Evolutionary conservation across 306 rosid species (phyloP), one percentile per base, ranked within the genome.

Genomic region (Notholithocarpus densiflorus): DNA sequence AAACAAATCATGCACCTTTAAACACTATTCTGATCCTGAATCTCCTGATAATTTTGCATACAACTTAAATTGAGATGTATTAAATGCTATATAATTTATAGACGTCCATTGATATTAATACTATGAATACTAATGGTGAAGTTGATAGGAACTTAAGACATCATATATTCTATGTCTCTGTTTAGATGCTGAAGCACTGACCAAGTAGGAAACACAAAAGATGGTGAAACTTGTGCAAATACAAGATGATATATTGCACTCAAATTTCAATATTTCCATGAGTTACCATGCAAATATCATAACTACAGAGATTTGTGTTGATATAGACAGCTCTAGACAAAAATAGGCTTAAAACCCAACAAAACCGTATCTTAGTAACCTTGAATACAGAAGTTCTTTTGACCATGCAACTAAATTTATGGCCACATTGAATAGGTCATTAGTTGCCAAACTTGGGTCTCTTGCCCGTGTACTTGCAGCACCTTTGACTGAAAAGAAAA

Each of bases 1-100:
- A 40, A 77, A 61, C 45, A 53, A 45, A 52, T 80, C 71, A 31
- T 55, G 15, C 72, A 55, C 43, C 32, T 24, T 75, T 23, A 59
- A 59, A 23, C 31, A 59, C 66, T 21, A 23, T 61, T 61, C 68
- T 29, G 27, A 24, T 61, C 26, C 68, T 61, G 45, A 40, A 40
- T 40, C 45, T 40, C 45, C 11, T 40, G 32, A 14, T 60, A 60
- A 60, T 24, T 23, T 23, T 24, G 68, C 18, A 23, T 60, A 4
- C 31, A 26, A 13, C 65, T 59, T 59, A 20, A 20, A 23, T 20
- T 17, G 65, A 59, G 65, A 59, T 59, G 24, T 40, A 40, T 40
- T 40, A 40, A 40, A 48, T 48, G 53, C 17, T 13, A 11, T 48
- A 48, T 48, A 60, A 10, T 59, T 21, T 24, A 6, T 7, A 60